phyloP scores from a whole-genome alignment of 345 rosid genomes.

The Citrus glauca region DNA sequence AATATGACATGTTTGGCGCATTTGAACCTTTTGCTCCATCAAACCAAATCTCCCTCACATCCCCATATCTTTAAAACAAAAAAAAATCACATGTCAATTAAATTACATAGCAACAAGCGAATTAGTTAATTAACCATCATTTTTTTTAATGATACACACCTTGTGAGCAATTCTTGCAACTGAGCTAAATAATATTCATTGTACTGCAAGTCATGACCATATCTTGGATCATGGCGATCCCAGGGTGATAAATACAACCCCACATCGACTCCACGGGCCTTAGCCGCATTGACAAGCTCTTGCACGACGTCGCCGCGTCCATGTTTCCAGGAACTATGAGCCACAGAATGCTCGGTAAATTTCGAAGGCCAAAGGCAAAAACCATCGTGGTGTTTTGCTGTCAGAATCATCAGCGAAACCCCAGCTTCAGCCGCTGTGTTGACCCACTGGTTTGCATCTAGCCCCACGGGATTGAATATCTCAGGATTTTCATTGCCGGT shows the following conservation, averaged over 20 bases:
- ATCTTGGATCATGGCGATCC: constrained; percentile 69
- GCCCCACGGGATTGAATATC: constrained; percentile 46
- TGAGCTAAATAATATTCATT: constrained; percentile 73
- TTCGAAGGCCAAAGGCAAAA: constrained; percentile 74
- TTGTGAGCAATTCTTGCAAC: constrained; percentile 53
- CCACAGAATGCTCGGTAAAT: constrained; percentile 63
- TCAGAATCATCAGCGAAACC: constrained; percentile 50
- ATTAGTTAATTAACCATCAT: too few relatives aligned
- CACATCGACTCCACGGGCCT: constrained; percentile 40
- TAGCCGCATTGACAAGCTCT: constrained; percentile 47
- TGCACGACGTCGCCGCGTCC: constrained; percentile 62
- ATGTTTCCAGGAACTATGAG: constrained; percentile 52
- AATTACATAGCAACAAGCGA: too few relatives aligned
- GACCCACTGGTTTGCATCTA: constrained; percentile 57
- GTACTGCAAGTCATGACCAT: constrained; percentile 52
- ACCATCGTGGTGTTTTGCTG: constrained; percentile 83
- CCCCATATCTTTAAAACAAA: constrained; percentile 40
- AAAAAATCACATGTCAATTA: neutral
- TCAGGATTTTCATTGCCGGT: constrained; percentile 61
- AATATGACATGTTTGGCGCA: constrained; percentile 59
- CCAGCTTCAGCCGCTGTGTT: constrained; percentile 49
- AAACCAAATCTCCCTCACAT: constrained; percentile 69
- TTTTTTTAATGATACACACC: constrained; percentile 22
- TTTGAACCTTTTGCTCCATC: constrained; percentile 66
- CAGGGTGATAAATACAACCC: constrained; percentile 74